A percentile compares a stretch with the other conserved stretches of the same genome.
These are phyloP conservation scores for Magnusiomyces suaveolens DNA, from an alignment of 1,139 yeast species.

Conservation along the genomic window DNA sequence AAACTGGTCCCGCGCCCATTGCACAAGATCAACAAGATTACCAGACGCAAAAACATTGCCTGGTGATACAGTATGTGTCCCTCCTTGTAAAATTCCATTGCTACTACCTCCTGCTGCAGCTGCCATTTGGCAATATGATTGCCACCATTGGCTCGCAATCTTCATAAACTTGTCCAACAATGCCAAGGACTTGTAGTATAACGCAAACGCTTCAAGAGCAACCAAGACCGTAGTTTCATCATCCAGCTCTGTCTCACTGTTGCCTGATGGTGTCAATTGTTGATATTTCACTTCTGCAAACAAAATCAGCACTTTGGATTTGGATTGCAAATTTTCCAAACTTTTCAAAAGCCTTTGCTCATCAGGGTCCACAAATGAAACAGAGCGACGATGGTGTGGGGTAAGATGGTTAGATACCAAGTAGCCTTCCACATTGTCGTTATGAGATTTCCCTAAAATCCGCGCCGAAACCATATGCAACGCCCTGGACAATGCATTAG, in stretches of 20 bases:
- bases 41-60: conserved; percentile 31
- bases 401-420: neutral
- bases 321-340: conserved; percentile 72
- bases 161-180: conserved; percentile 79
- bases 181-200: conserved; percentile 76
- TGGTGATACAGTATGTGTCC: neutral
- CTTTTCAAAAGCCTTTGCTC: conserved; percentile 38
- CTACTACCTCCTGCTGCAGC: neutral
- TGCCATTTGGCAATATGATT: conserved; percentile 35
- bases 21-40: conserved; percentile 70
- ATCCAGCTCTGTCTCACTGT: neutral
- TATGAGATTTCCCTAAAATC: conserved; percentile 49
- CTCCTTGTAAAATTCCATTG: conserved; percentile 20
- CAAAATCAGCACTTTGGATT: conserved; percentile 77
- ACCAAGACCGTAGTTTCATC: conserved; percentile 44
- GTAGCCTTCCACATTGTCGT: neutral
- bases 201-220: conserved; percentile 78
- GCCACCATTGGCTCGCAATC: conserved; percentile 85
- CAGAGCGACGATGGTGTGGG: no score
- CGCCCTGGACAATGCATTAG: conserved; percentile 82
- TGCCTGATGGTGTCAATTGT: conserved; percentile 58
- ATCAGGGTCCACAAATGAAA: conserved; percentile 18
- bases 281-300: conserved; percentile 87
- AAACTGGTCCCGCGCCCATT: conserved; percentile 84
- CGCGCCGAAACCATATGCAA: conserved; percentile 80